A percentile compares a stretch with the other conserved stretches of the same genome.
phyloP scores from a whole-genome alignment of 768 basidiomycete genomes.

The Boletus coccyginus region DNA sequence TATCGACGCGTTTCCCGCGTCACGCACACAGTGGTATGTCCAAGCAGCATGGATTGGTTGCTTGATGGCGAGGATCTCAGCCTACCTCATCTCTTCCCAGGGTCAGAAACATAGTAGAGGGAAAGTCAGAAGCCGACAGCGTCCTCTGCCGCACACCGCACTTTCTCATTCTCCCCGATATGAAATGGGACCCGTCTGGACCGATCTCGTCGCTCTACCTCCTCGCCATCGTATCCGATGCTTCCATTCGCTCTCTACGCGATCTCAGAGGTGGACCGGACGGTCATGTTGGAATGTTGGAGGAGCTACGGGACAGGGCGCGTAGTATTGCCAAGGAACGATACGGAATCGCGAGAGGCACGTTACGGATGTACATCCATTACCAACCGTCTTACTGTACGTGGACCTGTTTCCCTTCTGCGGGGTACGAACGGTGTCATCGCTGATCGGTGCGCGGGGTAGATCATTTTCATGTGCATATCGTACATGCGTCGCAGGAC shows the following conservation, averaged over 20 bases:
- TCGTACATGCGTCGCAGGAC: constrained; percentile 69
- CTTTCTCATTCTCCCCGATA: constrained; percentile 87
- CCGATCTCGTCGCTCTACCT: constrained; percentile 71
- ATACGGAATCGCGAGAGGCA: constrained; percentile 64
- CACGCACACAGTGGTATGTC: constrained; percentile 76
- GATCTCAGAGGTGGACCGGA: constrained; percentile 53
- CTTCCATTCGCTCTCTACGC: constrained; percentile 65
- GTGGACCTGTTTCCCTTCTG: constrained; percentile 20
- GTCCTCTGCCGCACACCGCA: constrained; percentile 61
- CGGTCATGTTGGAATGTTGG: constrained; percentile 64
- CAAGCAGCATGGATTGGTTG: not conserved
- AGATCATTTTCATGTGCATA: constrained; percentile 96
- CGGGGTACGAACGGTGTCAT: not conserved
- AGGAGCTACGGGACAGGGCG: constrained; percentile 58
- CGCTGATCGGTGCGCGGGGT: not conserved
- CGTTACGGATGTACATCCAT: constrained; percentile 81
- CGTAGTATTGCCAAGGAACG: constrained; percentile 49
- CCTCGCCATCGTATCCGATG: constrained; percentile 67
- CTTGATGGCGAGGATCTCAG: too few relatives aligned
- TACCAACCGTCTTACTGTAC: constrained; percentile 96
- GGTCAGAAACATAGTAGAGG: constrained; percentile 82
- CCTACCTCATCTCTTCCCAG: too few relatives aligned
- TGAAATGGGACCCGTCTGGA: constrained; percentile 94
- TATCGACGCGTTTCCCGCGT: constrained; percentile 68
- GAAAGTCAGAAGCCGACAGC: constrained; percentile 70